Percentiles rank a stretch among this genome's conserved stretches.
These are phyloP conservation scores for Aspergillus avenaceus DNA, from an alignment of 495 filamentous ascomycete genomes.

Conservation along the genomic window DNA sequence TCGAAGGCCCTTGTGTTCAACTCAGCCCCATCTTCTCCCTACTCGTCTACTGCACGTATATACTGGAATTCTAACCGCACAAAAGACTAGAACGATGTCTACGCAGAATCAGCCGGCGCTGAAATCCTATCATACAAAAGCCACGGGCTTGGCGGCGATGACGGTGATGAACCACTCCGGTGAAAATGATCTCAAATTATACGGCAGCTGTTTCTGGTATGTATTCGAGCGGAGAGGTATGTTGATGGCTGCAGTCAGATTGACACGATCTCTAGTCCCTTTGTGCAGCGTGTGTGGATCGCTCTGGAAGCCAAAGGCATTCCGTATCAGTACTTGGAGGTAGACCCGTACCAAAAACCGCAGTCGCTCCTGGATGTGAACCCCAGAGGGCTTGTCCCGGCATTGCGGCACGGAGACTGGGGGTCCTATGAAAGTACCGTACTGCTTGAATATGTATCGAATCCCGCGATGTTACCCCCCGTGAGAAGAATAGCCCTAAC, in stretches of 20 bases:
- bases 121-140: slow-evolving; percentile 79
- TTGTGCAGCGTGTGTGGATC: slow-evolving; percentile 95
- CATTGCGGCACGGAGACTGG: slow-evolving; percentile 79
- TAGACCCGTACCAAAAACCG: slow-evolving; percentile 83
- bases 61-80: background rate
- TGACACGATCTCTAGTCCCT: slow-evolving; percentile 49
- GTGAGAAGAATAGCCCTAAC: too few relatives aligned
- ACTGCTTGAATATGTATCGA: slow-evolving; percentile 79
- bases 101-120: slow-evolving; percentile 41
- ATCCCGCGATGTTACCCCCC: background rate
- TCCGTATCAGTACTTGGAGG: slow-evolving; percentile 87
- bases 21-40: background rate
- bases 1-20: background rate
- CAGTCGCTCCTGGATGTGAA: slow-evolving; percentile 76
- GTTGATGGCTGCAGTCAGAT: background rate
- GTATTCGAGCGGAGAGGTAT: slow-evolving; percentile 20
- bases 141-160: slow-evolving; percentile 67
- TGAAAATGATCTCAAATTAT: slow-evolving; percentile 73
- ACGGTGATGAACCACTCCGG: slow-evolving; percentile 72
- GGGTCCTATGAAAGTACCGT: slow-evolving; percentile 84
- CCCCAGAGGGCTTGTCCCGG: slow-evolving; percentile 83
- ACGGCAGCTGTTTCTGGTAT: slow-evolving; percentile 89
- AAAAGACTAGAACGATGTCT: slow-evolving; percentile 40
- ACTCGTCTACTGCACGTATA: background rate
- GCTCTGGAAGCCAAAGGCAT: slow-evolving; percentile 83